phyloP scores from a whole-genome alignment of 306 rosid genomes.

The Datisca glomerata region DNA sequence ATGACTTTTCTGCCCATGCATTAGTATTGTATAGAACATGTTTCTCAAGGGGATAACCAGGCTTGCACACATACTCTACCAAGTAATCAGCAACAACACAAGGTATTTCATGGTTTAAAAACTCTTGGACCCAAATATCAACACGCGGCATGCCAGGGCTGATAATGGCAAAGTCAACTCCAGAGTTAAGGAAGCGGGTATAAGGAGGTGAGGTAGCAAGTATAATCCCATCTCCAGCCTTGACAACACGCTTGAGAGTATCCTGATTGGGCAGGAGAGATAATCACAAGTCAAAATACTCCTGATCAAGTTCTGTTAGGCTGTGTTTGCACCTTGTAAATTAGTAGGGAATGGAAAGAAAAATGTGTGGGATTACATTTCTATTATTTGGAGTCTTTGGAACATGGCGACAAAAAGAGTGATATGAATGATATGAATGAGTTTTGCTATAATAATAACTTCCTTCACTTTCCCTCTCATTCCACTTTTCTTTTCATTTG shows the following conservation, averaged over 20 bases:
- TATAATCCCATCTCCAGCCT: constrained; percentile 82
- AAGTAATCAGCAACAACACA: constrained; percentile 81
- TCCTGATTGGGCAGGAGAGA: constrained; percentile 66
- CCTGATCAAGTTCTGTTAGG: too few relatives aligned
- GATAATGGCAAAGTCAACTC: constrained; percentile 64
- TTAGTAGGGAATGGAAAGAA: too few relatives aligned
- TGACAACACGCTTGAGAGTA: constrained; percentile 78
- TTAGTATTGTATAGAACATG: constrained; percentile 60
- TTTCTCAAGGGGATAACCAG: constrained; percentile 64
- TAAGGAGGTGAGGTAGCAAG: constrained; percentile 95
- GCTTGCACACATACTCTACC: constrained; percentile 89
- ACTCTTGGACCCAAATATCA: constrained; percentile 86
- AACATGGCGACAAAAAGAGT: too few relatives aligned
- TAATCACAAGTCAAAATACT: too few relatives aligned
- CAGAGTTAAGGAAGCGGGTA: constrained; percentile 48
- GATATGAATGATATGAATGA: too few relatives aligned
- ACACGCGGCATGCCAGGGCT: constrained; percentile 76
- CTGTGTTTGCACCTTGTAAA: too few relatives aligned
- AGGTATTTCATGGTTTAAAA: constrained; percentile 73
- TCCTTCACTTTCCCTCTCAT: too few relatives aligned
- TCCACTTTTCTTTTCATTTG: too few relatives aligned
- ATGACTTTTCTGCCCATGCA: constrained; percentile 68
- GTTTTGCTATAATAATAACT: too few relatives aligned
- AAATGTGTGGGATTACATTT: too few relatives aligned
- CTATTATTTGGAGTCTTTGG: too few relatives aligned